Base-by-base conservation (phyloP, 345 rosid species). In the Camelina laxa region DNA sequence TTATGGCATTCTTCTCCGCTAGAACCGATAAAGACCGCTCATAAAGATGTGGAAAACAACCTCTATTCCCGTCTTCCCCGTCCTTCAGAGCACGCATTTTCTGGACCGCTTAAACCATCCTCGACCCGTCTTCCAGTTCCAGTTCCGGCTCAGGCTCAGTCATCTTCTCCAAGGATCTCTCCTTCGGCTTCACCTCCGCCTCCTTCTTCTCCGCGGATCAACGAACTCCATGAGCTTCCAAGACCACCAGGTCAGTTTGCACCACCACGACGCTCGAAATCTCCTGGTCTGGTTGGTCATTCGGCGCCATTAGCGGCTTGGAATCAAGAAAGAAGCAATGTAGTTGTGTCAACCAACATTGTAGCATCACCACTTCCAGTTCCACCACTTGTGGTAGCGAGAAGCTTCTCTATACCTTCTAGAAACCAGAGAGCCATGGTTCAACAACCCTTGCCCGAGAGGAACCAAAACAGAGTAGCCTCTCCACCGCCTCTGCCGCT, bases 151-250 rank as follows among this genome's bases (percentile, higher is more conserved):
- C 80, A 48, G 13, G 49, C 57, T 81, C 84, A 79, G 61, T 69
- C 83, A 66, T 79, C 92, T 75, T 80, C 97, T 75, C 92, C 95
- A 59, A 84, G 81, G 80, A 80, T 79, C 58, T 92, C 96, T 55
- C 97, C 97, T 15, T 80, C 80, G 44, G 88, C 95, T 42, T 96
- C 97, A 61, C 99, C 99, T 31, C 98, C 99, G 71, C 33, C 85
- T 74, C 54, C 87, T 50, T 77, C 92, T 89, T 90, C 98, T 55
- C 98, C 96, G 41, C 86, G 87, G 68, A 85, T 89, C 79, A 89
- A 85, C 44, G 98, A 96, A 80, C 97, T 96, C 55, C 99, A 96
- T 67, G 93, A 89, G 79, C 99, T 96, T 78, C 98, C 98, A 11
- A 82, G 94, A 84, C 98, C 99, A 21, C 98, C 99, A 0, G 82